A percentile compares a stretch with the other conserved stretches of the same genome.
These are phyloP conservation scores for Xylariaceae sp. DNA, from an alignment of 2,329 filamentous ascomycete genomes.

Conservation along the genomic window DNA sequence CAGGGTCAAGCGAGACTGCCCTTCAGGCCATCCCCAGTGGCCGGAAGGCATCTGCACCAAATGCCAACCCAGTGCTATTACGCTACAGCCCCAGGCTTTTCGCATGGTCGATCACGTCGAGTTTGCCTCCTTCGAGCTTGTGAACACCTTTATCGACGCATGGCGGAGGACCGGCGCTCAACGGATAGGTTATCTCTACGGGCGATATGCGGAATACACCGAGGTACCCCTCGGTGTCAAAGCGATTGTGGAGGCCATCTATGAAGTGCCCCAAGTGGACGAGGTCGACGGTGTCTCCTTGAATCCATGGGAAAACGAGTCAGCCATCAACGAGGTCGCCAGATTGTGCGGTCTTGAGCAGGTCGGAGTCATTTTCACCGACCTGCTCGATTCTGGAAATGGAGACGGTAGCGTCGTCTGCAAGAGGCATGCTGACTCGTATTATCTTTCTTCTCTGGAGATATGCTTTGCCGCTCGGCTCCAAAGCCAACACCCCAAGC, in stretches of 20 bases:
- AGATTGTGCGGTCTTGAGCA: slow-evolving; percentile 83
- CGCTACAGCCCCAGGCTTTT: slow-evolving; percentile 88
- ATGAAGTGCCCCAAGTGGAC: slow-evolving; percentile 89
- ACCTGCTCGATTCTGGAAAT: slow-evolving; percentile 80
- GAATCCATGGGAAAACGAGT: slow-evolving; percentile 83
- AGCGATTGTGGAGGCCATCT: slow-evolving; percentile 95
- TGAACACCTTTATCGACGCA: slow-evolving; percentile 88
- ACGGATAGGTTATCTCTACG: slow-evolving; percentile 88
- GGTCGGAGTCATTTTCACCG: slow-evolving; percentile 93
- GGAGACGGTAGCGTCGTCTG: slow-evolving; percentile 88
- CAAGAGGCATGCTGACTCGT: slow-evolving; percentile 94
- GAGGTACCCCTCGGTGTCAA: slow-evolving; percentile 95
- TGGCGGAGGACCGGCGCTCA: slow-evolving; percentile 89
- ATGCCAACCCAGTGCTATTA: slow-evolving; percentile 96
- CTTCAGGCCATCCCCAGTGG: slow-evolving; percentile 90
- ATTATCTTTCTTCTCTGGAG: slow-evolving; percentile 91
- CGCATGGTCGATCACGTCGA: slow-evolving; percentile 99
- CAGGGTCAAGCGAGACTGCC: slow-evolving; percentile 85
- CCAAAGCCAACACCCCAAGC: slow-evolving; percentile 85
- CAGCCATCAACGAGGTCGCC: slow-evolving; percentile 80
- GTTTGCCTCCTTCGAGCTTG: slow-evolving; percentile 82
- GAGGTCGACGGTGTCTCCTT: slow-evolving; percentile 89
- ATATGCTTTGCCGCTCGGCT: slow-evolving; percentile 86
- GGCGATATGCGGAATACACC: slow-evolving; percentile 86
- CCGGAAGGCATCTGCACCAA: slow-evolving; percentile 98